Evolutionary conservation across 2,329 filamentous ascomycete species (phyloP), one percentile per base, ranked within the genome.

Genomic region (Microsporum ferrugineum): DNA sequence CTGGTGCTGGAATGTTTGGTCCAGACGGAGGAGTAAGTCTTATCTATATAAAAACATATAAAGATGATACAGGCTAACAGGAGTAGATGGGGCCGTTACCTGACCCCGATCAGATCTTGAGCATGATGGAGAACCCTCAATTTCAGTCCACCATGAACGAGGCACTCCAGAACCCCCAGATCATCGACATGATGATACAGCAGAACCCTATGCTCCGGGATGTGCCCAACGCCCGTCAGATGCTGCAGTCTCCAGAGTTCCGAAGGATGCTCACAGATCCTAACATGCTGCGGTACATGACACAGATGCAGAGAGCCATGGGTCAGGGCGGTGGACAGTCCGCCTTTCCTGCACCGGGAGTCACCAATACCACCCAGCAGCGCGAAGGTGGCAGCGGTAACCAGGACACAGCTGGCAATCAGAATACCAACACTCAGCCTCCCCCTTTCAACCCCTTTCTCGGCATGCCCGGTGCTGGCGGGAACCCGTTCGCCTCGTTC

Each of bases 111-210:
- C 82, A 88, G 62, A 84, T 99, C 72, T 83, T 90, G 61, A 82
- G 85, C 65, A 88, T 96, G 84, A 85, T 99, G 69, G 85, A 88
- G 64, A 90, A 97, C 71, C 94, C 94, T 27, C 87, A 89, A 70
- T 86, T 95, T 61, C 84, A 89, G 65, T 87, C 90, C 66, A 86
- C 87, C 60, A 88, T 99, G 84, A 95, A 94, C 74, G 92, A 96
- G 75, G 90, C 91, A 39, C 87, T 99, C 73, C 89, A 91, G 74
- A 97, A 97, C 75, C 92, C 94, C n/a, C 84, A 86, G 17, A 88
- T 99, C 68, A 83, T 97, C 71, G 90, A 97, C 71, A 89, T 95
- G 83, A 89, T 97, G 82, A 91, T 99, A 68, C 85, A 94, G 68
- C 84, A 88, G 70, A 96, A 96, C 71, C 94, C 94, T 1, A 87